Base-by-base conservation (phyloP, 2,329 filamentous ascomycete species). In the Aspergillus sp. region DNA sequence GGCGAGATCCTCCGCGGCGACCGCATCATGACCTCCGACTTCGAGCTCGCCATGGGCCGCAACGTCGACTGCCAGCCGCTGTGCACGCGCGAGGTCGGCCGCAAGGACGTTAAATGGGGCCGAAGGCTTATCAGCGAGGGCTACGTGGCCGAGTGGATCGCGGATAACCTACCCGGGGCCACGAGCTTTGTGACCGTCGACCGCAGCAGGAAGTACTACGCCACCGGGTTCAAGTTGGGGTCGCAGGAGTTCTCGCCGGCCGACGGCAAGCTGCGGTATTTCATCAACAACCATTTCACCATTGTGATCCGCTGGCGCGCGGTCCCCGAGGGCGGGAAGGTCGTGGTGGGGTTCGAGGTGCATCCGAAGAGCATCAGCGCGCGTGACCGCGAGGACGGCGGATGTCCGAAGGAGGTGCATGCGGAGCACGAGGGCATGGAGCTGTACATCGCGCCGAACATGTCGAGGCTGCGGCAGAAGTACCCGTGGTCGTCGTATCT, bases 71-170 rank as follows among this genome's bases (percentile, higher is more conserved):
- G 81, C 46, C 75, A 72, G 40, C 72, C 78, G 46, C 71, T 93
- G 8, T 91, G 86, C 62, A 80, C 72, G 24, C 71, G 71, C 31
- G 70, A 80, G 34, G 67, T 91, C 11, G 72, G 74, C 41, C 70
- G 74, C 24, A 67, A 68, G 28, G 80, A 79, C 29, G 58, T 93
- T 36, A 70, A 72, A 46, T 74, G 76, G 53, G 81, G 82, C 4
- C 74, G 73, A 45, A 69, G 86, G 40, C 63, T 93, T 49, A 79
- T 93, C 24, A 73, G 72, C 39, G 74, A 86, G 33, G 83, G 82
- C 22, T 93, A 91, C 56, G 78, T 91, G n/a, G 79, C 80, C 2
- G 86, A 93, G 59, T 93, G 86, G 86, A 93, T 93, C 45, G 82
- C 91, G 42, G 86, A 94, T 58, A 93, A 93, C 49, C 69, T 94